Percentiles rank a stretch among this genome's conserved stretches.
Evolutionary conservation across 2,329 filamentous ascomycete species (phyloP).

Genomic region (Stemphylium beticola): DNA sequence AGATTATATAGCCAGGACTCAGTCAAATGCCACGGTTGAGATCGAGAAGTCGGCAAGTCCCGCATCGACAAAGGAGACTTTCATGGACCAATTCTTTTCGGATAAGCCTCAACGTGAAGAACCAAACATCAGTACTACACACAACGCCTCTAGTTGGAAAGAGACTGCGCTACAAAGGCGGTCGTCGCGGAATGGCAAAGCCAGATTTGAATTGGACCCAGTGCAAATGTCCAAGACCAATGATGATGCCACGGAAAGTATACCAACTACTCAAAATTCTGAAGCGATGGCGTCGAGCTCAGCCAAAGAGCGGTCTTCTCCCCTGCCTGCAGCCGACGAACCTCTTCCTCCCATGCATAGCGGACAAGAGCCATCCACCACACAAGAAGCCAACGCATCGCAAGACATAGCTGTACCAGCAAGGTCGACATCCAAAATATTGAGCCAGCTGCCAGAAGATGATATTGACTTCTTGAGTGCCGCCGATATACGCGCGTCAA

Average conservation of each 20-base stretch:
- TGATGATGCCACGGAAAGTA: not conserved
- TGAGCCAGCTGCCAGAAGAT: constrained; percentile 44
- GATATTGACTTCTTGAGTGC: constrained; percentile 53
- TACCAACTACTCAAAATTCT: not conserved
- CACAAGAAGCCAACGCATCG: not conserved
- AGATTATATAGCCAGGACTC: not conserved
- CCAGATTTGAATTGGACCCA: not conserved
- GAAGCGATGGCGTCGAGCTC: not conserved
- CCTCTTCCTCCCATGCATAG: not conserved
- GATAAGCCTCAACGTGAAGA: constrained; percentile 9
- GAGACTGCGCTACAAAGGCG: constrained; percentile 32
- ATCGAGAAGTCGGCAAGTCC: constrained; percentile 6
- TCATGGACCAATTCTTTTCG: constrained; percentile 34
- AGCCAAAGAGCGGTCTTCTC: not conserved
- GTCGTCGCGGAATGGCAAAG: not conserved
- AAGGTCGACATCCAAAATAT: constrained; percentile 32
- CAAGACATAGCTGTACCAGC: not conserved
- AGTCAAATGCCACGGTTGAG: not conserved
- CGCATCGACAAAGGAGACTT: constrained; percentile 20
- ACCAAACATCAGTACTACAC: not conserved
- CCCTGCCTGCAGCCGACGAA: not conserved
- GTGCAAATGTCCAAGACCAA: not conserved
- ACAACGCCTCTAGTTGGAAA: constrained; percentile 26
- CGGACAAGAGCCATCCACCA: not conserved
- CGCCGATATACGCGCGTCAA: constrained; percentile 51